Percentiles rank a stretch among this genome's conserved stretches.
phyloP scores from a whole-genome alignment of 441 rosid genomes.

The Biscutella laevigata region DNA sequence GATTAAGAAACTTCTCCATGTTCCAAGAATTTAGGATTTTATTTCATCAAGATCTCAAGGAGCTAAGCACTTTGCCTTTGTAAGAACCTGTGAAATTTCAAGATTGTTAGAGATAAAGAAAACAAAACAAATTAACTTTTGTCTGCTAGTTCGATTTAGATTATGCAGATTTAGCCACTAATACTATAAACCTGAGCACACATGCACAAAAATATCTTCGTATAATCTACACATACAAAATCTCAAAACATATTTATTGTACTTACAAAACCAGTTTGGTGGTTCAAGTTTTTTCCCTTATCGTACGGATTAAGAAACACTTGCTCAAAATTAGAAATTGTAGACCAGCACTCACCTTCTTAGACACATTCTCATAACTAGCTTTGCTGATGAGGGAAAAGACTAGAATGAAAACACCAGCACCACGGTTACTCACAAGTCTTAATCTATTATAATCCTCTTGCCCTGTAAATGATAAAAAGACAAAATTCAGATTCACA shows the following conservation, averaged over 20 bases:
- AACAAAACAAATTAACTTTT: conserved; percentile 13
- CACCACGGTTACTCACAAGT: conserved; percentile 59
- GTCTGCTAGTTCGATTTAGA: conserved; percentile 32
- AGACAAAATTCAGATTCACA: background rate
- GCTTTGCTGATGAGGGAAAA: conserved; percentile 64
- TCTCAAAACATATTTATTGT: conserved; percentile 9
- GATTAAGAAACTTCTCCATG: conserved; percentile 72
- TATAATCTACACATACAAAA: conserved; percentile 19
- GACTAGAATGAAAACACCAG: conserved; percentile 56
- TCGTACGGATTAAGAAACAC: no score
- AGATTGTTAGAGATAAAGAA: background rate
- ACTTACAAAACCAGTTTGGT: conserved; percentile 12
- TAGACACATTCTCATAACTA: conserved; percentile 60
- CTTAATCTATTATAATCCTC: conserved; percentile 61
- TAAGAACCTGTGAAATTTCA: conserved; percentile 16
- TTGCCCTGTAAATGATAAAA: conserved; percentile 34
- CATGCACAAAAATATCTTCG: conserved; percentile 26
- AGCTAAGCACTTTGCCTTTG: conserved; percentile 11
- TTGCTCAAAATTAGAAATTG: background rate
- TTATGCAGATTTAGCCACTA: conserved; percentile 24
- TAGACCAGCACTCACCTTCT: conserved; percentile 28
- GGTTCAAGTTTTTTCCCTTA: conserved; percentile 27
- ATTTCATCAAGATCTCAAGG: conserved; percentile 16
- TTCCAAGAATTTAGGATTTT: conserved; percentile 8
- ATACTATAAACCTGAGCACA: conserved; percentile 14